These are phyloP conservation scores for Corniculantispora saksenae DNA, from an alignment of 2,329 filamentous ascomycete species.

Conservation along the genomic window DNA sequence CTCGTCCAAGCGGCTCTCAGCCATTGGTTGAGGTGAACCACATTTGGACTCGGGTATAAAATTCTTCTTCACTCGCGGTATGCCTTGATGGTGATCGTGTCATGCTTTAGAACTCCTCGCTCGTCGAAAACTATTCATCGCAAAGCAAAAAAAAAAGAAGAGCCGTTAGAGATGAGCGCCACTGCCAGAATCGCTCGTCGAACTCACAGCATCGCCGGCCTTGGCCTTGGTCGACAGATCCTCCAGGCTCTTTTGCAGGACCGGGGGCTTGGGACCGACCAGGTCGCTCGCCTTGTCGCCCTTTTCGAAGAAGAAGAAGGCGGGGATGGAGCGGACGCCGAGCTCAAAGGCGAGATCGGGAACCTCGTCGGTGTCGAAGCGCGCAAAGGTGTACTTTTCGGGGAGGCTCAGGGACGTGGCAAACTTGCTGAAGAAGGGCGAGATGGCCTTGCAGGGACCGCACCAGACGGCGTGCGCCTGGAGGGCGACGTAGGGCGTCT, in stretches of 20 bases:
- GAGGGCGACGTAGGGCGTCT: constrained; percentile 52
- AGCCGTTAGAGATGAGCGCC: constrained; percentile 9
- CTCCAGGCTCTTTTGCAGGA: constrained; percentile 33
- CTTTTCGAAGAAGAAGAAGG: constrained; percentile 61
- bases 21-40: not conserved
- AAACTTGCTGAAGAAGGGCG: constrained; percentile 53
- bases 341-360: constrained; percentile 52
- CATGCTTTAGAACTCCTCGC: constrained; percentile 25
- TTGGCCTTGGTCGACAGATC: constrained; percentile 29
- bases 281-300: constrained; percentile 49
- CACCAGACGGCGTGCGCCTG: constrained; percentile 64
- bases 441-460: constrained; percentile 61
- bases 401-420: constrained; percentile 39
- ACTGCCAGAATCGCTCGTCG: constrained; percentile 14
- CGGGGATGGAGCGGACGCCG: constrained; percentile 57
- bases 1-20: too few relatives aligned
- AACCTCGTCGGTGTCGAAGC: constrained; percentile 59
- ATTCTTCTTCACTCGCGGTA: not conserved
- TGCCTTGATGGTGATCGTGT: not conserved
- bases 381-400: constrained; percentile 54
- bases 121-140: constrained; percentile 25
- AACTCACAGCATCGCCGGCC: constrained; percentile 20
- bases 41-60: not conserved
- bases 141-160: not conserved
- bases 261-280: constrained; percentile 39